Conservation (phyloP, 495 filamentous ascomycete species). For the Articulospora tetracladia region DNA sequence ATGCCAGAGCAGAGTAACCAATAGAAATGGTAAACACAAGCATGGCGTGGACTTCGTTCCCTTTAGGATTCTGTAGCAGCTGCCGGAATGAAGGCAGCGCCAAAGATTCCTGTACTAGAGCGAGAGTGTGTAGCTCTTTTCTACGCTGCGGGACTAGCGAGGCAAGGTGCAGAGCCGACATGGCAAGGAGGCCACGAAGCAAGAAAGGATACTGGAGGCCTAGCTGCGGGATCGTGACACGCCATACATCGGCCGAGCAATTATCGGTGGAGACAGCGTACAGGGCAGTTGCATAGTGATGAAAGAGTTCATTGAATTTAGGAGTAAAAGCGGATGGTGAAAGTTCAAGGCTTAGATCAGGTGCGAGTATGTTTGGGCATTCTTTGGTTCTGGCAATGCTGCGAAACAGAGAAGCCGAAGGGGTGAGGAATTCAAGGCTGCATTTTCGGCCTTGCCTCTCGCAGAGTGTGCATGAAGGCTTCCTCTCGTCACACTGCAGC, state of each 20-base stretch:
- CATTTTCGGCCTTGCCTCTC: neutral
- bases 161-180: slow-evolving; percentile 40
- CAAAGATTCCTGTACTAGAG: slow-evolving; percentile 1
- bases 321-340: neutral
- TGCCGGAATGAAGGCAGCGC: slow-evolving; percentile 12
- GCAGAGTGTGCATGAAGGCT: slow-evolving; percentile 12
- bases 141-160: slow-evolving; percentile 23
- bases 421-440: slow-evolving; percentile 10
- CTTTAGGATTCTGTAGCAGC: neutral
- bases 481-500: slow-evolving; percentile 13
- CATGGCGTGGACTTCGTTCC: neutral
- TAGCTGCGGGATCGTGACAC: slow-evolving; percentile 27
- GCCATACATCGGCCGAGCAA: neutral
- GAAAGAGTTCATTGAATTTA: neutral
- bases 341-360: neutral
- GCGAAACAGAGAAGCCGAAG: neutral
- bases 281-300: neutral
- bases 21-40: slow-evolving; percentile 22
- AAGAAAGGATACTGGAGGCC: slow-evolving; percentile 34
- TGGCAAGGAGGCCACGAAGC: slow-evolving; percentile 37
- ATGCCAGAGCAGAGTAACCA: slow-evolving; percentile 22
- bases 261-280: neutral
- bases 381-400: neutral
- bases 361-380: neutral
- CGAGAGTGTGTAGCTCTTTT: neutral